Conservation (phyloP, 2,329 filamentous ascomycete species). For the Juglanconis sp. region DNA sequence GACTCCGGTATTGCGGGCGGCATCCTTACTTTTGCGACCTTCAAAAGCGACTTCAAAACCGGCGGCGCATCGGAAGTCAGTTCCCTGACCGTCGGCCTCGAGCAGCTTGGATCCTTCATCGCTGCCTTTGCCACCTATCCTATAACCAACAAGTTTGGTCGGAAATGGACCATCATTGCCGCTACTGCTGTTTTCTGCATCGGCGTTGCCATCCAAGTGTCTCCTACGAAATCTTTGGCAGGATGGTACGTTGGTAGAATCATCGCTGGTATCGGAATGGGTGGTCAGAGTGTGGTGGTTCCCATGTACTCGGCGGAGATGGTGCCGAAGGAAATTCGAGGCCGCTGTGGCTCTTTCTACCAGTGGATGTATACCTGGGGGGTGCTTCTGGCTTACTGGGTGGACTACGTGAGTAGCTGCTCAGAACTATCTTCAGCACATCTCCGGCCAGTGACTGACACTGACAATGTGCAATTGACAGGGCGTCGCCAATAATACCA, state of each 20-base stretch:
- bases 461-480: not conserved
- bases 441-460: not conserved
- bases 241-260: constrained; percentile 10
- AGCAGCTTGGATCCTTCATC: constrained; percentile 42
- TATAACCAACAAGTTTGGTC: constrained; percentile 38
- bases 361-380: constrained; percentile 12
- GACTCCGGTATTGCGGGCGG: constrained; percentile 42
- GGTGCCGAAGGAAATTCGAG: constrained; percentile 32
- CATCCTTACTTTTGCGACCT: constrained; percentile 35
- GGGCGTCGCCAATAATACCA: constrained; percentile 4
- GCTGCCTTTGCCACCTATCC: constrained; percentile 42
- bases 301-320: constrained; percentile 24
- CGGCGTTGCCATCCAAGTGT: constrained; percentile 37
- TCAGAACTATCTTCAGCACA: too few species aligned
- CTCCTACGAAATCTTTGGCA: constrained; percentile 26
- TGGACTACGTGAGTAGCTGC: constrained; percentile 1
- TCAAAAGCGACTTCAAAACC: constrained; percentile 35
- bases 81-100: constrained; percentile 38
- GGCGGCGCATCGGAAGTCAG: constrained; percentile 24
- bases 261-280: constrained; percentile 9
- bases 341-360: constrained; percentile 7
- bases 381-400: constrained; percentile 9
- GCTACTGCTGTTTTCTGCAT: constrained; percentile 42
- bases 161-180: constrained; percentile 37
- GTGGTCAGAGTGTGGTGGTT: constrained; percentile 2